phyloP scores from a whole-genome alignment of 148 eudicot genomes.

The Nepenthes mirabilis region DNA sequence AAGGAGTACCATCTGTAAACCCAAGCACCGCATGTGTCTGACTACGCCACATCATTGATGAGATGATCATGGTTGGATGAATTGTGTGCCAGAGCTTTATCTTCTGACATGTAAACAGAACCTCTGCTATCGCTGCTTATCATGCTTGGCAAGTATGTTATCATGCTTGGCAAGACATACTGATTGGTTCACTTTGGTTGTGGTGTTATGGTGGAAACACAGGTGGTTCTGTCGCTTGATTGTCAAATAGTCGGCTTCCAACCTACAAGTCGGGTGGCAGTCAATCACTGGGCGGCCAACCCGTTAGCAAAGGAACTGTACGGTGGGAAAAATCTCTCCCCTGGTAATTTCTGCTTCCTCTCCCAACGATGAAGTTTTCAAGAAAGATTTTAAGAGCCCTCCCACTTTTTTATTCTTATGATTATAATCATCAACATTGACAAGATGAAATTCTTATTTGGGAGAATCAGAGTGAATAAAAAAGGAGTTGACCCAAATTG shows the following conservation, averaged over 20 bases:
- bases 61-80: too few species aligned
- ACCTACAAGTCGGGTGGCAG: constrained; percentile 74
- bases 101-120: too few species aligned
- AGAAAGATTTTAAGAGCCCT: too few species aligned
- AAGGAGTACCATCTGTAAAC: too few species aligned
- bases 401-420: too few species aligned
- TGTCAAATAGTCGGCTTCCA: constrained; percentile 65
- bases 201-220: constrained; percentile 9
- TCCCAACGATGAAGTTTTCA: neutral
- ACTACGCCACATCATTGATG: too few species aligned
- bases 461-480: too few species aligned
- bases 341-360: constrained; percentile 24
- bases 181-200: neutral
- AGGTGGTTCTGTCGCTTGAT: constrained; percentile 65
- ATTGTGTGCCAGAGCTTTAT: too few species aligned
- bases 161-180: neutral
- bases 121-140: too few species aligned
- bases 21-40: too few species aligned
- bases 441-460: too few species aligned
- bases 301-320: constrained; percentile 69
- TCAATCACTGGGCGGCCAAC: constrained; percentile 71
- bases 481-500: neutral
- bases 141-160: neutral
- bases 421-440: too few species aligned
- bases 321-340: constrained; percentile 55